These are phyloP conservation scores for Cardiospermum halicacabum DNA, from an alignment of 345 rosid species.

Conservation along the genomic window DNA sequence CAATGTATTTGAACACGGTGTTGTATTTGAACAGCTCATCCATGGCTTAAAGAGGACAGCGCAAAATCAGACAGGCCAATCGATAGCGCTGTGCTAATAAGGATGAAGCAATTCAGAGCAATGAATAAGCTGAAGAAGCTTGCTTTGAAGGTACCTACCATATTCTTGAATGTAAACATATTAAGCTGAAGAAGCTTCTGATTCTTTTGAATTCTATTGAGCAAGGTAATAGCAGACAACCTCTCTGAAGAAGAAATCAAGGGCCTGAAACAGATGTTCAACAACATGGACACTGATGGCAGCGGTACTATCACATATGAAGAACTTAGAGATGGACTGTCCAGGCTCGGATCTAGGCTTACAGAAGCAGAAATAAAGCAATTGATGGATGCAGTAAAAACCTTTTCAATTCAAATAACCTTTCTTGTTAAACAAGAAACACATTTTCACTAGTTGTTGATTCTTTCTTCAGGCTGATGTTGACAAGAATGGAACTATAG, in stretches of 20 bases:
- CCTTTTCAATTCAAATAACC: background rate
- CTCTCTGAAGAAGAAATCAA: constrained; percentile 80
- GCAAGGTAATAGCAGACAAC: constrained; percentile 76
- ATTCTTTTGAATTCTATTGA: constrained; percentile 8
- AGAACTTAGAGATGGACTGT: constrained; percentile 66
- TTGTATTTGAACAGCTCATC: constrained; percentile 53
- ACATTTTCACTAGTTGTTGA: background rate
- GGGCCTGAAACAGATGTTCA: constrained; percentile 78
- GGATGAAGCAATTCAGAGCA: constrained; percentile 88
- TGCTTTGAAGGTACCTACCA: constrained; percentile 62
- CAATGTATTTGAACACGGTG: background rate
- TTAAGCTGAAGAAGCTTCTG: background rate
- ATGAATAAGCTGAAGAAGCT: constrained; percentile 93
- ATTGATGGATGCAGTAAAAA: constrained; percentile 96
- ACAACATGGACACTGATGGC: constrained; percentile 81
- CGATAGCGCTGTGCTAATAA: constrained; percentile 65
- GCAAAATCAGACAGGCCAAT: constrained; percentile 68
- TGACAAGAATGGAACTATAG: constrained; percentile 76
- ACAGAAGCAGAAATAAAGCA: constrained; percentile 69
- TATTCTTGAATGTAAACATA: background rate
- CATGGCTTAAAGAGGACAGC: constrained; percentile 64
- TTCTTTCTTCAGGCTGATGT: constrained; percentile 69
- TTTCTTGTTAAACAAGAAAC: background rate
- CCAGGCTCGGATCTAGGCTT: constrained; percentile 77
- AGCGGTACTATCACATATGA: constrained; percentile 83